Evolutionary conservation across 192 early-diverging fungal genomes (phyloP), one percentile per base, ranked within the genome.

Genomic region (Phlyctochytrium planicorne): DNA sequence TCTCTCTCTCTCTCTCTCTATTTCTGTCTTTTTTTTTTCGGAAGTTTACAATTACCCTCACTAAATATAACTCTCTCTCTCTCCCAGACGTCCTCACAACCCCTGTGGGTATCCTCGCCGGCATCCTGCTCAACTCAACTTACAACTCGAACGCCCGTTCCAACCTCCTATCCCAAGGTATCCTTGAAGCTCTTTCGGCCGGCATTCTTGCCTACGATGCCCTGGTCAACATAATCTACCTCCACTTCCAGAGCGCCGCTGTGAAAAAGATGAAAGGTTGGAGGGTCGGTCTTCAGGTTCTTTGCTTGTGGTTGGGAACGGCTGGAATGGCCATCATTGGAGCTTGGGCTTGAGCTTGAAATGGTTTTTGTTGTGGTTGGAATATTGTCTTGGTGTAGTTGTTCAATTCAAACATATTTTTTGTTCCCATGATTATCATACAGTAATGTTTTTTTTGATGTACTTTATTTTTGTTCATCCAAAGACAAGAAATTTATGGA

Each of bases 261-360:
- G 6, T 23, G 25, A 16, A 24, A 50, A 37, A 34, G 29, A 92
- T 91, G 59, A 66, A 71, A 4, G 75, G 72, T 3, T 59, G 71
- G 4, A 37, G 77, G 3, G 53, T 59, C 1, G 6, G 3, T 0
- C 33, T 67, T n/a, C 84, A 91, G 56, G 53, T 74, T 10, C 33
- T 71, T 0, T 72, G 84, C 30, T 75, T 94, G 74, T 92, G 89
- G 63, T 0, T 79, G 16, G 94, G 94, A 10, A 89, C 88, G 33
- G 83, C 78, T 1, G 75, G 82, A 1, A 96, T 94, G 93, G 78
- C 88, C 25, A n/a, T 93, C 34, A 80, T 96, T 70, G 93, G 91
- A 32, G 84, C 74, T 57, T 91, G 88, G 86, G 88, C 88, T 0
- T 92, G 79, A 71, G n/a, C n/a, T n/a, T n/a, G n/a, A n/a, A n/a